Evolutionary conservation across 768 basidiomycete genomes (phyloP).

Genomic region (Serendipita vermifera): DNA sequence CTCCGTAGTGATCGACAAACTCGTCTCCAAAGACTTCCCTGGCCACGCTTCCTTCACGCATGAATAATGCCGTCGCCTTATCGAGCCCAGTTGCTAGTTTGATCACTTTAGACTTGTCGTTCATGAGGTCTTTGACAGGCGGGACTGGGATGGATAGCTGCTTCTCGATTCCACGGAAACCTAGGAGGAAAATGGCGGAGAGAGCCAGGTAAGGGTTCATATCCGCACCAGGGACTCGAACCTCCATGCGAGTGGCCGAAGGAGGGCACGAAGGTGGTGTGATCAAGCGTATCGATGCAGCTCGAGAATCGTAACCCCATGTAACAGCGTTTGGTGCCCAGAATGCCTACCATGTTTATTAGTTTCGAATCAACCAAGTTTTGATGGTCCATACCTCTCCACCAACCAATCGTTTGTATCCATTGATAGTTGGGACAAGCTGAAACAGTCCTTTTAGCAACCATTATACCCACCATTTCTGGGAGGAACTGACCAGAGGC

Average conservation of each 20-base stretch:
- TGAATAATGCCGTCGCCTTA: slow-evolving; percentile 69
- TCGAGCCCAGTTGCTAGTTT: slow-evolving; percentile 72
- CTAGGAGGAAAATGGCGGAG: slow-evolving; percentile 76
- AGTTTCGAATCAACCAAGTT: slow-evolving; percentile 18
- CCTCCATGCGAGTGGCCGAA: slow-evolving; percentile 76
- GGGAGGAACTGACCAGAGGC: slow-evolving; percentile 36
- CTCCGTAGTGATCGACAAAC: slow-evolving; percentile 90
- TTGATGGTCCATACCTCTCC: slow-evolving; percentile 43
- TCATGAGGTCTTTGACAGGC: slow-evolving; percentile 42
- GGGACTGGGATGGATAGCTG: slow-evolving; percentile 52
- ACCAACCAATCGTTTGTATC: slow-evolving; percentile 91
- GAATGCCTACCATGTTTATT: slow-evolving; percentile 34
- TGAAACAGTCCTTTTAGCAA: slow-evolving; percentile 19
- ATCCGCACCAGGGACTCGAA: slow-evolving; percentile 93
- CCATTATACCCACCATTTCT: slow-evolving; percentile 49
- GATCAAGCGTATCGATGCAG: slow-evolving; percentile 83
- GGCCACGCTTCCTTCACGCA: slow-evolving; percentile 62
- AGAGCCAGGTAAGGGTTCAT: slow-evolving; percentile 89
- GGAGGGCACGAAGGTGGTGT: slow-evolving; percentile 78
- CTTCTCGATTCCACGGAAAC: slow-evolving; percentile 77
- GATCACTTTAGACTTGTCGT: slow-evolving; percentile 42
- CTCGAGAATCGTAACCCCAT: slow-evolving; percentile 92
- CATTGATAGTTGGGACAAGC: slow-evolving; percentile 86
- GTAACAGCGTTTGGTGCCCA: slow-evolving; percentile 91
- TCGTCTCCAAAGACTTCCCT: slow-evolving; percentile 67